Evolutionary conservation across 331 rosid genomes (phyloP).

Genomic region (Acacia concinna): DNA sequence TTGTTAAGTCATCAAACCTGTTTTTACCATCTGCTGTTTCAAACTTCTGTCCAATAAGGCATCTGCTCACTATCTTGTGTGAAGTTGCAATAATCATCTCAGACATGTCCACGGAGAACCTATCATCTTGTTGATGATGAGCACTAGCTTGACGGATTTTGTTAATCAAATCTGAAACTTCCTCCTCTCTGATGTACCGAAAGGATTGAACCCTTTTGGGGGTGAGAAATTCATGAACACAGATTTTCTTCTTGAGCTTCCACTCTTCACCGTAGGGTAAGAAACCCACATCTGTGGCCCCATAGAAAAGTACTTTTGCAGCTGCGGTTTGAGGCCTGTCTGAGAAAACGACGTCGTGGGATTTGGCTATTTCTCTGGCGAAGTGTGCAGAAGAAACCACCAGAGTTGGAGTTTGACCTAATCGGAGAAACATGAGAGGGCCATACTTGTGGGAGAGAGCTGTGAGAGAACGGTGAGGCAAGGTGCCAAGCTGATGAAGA

Average conservation of each 20-base stretch:
- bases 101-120: slow-evolving; percentile 20
- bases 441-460: slow-evolving; percentile 31
- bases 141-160: slow-evolving; percentile 13
- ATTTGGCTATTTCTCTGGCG: slow-evolving; percentile 31
- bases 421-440: slow-evolving; percentile 26
- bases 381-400: slow-evolving; percentile 44
- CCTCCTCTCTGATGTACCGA: slow-evolving; percentile 43
- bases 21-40: neutral
- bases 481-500: slow-evolving; percentile 18
- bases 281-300: slow-evolving; percentile 30
- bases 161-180: slow-evolving; percentile 13
- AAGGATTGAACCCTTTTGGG: slow-evolving; percentile 41
- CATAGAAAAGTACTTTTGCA: slow-evolving; percentile 34
- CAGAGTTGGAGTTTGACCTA: slow-evolving; percentile 37
- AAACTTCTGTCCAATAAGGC: slow-evolving; percentile 36
- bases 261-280: slow-evolving; percentile 50
- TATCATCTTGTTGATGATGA: neutral
- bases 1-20: slow-evolving; percentile 25
- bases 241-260: slow-evolving; percentile 44
- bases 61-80: slow-evolving; percentile 32
- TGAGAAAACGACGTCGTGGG: slow-evolving; percentile 41
- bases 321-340: slow-evolving; percentile 38
- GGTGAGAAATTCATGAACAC: slow-evolving; percentile 44
- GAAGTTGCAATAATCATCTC: slow-evolving; percentile 24
- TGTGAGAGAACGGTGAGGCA: slow-evolving; percentile 31